These are phyloP conservation scores for Penicillium sp. DNA, from an alignment of 2,329 filamentous ascomycete genomes.

Conservation along the genomic window DNA sequence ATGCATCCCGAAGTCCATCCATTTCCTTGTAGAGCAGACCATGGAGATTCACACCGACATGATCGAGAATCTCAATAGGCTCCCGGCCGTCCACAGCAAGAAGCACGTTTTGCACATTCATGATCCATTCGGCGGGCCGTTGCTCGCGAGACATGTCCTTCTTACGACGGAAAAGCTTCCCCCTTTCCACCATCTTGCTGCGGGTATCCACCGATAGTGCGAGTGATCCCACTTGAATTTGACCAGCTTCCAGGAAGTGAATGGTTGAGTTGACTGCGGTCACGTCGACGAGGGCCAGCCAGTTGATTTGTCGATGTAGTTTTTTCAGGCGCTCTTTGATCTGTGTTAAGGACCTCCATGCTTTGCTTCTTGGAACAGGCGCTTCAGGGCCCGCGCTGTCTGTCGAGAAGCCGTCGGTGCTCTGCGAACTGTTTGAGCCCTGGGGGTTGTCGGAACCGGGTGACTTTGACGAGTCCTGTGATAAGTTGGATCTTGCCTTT, in stretches of 20 bases:
- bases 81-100: constrained; percentile 82
- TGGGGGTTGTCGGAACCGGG: constrained; percentile 17
- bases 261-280: constrained; percentile 74
- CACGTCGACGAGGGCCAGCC: constrained; percentile 83
- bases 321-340: constrained; percentile 81
- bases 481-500: constrained; percentile 18
- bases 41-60: constrained; percentile 81
- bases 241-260: constrained; percentile 73
- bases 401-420: constrained; percentile 22
- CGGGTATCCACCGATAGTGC: constrained; percentile 86
- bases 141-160: constrained; percentile 58
- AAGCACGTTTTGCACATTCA: constrained; percentile 75
- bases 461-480: constrained; percentile 17
- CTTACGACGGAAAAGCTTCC: constrained; percentile 78
- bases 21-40: constrained; percentile 79
- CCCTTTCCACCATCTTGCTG: constrained; percentile 82
- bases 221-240: constrained; percentile 75
- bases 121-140: constrained; percentile 87
- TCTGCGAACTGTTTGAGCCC: neutral
- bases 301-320: constrained; percentile 78
- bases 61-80: constrained; percentile 80
- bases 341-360: constrained; percentile 72
- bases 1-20: constrained; percentile 83
- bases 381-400: constrained; percentile 14
- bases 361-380: constrained; percentile 53